Evolutionary conservation across 2,329 filamentous ascomycete genomes (phyloP), one percentile per base, ranked within the genome.

Genomic region (Ramularia endophylla): DNA sequence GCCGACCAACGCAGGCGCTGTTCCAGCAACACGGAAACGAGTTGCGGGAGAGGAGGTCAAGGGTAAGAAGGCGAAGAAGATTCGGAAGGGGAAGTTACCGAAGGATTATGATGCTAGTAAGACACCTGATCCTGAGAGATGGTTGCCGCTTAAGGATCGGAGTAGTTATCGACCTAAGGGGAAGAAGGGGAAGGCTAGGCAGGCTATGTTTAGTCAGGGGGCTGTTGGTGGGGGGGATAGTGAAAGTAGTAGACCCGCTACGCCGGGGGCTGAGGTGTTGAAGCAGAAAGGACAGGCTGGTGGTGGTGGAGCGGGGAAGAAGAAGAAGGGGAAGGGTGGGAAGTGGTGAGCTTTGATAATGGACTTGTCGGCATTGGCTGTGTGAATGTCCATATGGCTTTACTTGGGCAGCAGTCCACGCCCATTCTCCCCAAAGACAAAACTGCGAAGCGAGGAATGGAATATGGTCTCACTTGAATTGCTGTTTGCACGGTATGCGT

Each of bases 111-210:
- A 87, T 44, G 77, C 85, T 38, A 78, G 75, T 54, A 94, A 88
- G 71, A 81, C 80, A 51, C 77, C 86, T 25, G 92, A 98, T 63
- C 82, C 87, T 0, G 92, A 98, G 66, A 76, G 92, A 48, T 98
- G 92, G 92, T 67, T 98, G 46, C 90, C 92, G 9, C 72, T 97
- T 57, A 81, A 85, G 38, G 92, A 98, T 62, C 77, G 92, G 43
- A 92, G 85, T 54, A 85, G 80, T 29, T 98, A 95, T 66, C 74
- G 85, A 35, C 88, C 89, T 6, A 95, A 92, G 70, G 88, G 88
- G 5, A 88, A 85, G 71, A 95, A 74, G 86, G 87, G 41, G 83
- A 88, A 74, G 84, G 83, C 67, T 56, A 62, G 50, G 65, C 67
- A 55, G 81, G 80, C 4, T 72, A 75, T 47, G 85, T 87, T 52